A percentile compares a stretch with the other conserved stretches of the same genome.
These are phyloP conservation scores for Chlorella sp. DNA, from an alignment of 139 green algal genomes.

Conservation along the genomic window DNA sequence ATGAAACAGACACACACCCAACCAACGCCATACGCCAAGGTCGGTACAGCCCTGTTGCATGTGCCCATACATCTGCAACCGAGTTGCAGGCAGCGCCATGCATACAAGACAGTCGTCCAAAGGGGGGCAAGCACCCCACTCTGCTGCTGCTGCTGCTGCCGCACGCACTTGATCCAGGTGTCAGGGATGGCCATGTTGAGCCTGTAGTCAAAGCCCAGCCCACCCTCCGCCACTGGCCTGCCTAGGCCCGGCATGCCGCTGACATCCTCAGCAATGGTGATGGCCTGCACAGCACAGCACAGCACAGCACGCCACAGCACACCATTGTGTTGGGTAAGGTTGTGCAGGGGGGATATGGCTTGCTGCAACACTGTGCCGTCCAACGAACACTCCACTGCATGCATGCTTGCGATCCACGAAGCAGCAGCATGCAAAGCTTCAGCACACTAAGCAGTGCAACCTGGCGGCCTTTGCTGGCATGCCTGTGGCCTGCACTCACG, in stretches of 20 bases:
- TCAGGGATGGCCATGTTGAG: conserved; percentile 96
- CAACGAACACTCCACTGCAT: background rate
- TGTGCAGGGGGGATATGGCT: background rate
- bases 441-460: background rate
- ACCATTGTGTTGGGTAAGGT: background rate
- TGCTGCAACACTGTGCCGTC: background rate
- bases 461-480: background rate
- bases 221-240: conserved; percentile 76
- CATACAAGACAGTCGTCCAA: background rate
- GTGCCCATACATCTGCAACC: background rate
- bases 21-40: background rate
- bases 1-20: background rate
- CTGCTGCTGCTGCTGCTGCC: background rate
- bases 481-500: background rate
- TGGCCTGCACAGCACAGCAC: conserved; percentile 27
- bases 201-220: conserved; percentile 87
- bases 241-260: conserved; percentile 90
- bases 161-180: conserved; percentile 67
- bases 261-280: conserved; percentile 93
- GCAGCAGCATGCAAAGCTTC: background rate
- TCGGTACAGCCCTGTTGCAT: background rate
- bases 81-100: background rate
- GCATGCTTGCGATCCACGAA: background rate
- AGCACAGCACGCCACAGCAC: background rate
- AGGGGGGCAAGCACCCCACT: background rate